Conservation (phyloP, 2,329 filamentous ascomycete genomes). For the Fusarium sambucinum region DNA sequence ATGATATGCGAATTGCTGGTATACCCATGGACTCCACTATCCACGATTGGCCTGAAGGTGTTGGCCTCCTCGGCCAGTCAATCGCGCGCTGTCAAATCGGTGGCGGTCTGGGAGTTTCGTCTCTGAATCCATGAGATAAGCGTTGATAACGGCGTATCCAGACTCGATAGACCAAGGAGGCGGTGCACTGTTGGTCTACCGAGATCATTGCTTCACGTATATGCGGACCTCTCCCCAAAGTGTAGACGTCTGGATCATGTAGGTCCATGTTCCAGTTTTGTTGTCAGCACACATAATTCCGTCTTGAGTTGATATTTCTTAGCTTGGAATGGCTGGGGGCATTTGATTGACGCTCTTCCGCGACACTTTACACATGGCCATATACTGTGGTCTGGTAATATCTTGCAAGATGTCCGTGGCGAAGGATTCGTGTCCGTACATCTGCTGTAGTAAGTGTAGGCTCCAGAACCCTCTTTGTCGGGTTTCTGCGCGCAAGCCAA, state of each 20-base stretch:
- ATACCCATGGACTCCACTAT: constrained; percentile 10
- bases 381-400: background rate
- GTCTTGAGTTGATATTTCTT: background rate
- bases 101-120: constrained; percentile 1
- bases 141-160: constrained; percentile 1
- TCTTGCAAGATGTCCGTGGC: background rate
- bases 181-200: background rate
- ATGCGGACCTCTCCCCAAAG: constrained; percentile 4
- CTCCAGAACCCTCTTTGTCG: constrained; percentile 3
- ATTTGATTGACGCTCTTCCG: background rate
- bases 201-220: constrained; percentile 7
- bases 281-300: background rate
- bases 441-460: background rate
- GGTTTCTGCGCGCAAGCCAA: background rate
- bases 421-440: background rate
- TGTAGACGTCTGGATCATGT: constrained; percentile 1
- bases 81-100: background rate
- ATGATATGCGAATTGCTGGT: constrained; percentile 8
- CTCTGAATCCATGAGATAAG: constrained; percentile 5
- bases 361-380: background rate
- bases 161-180: constrained; percentile 11
- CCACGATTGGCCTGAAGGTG: background rate
- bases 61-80: background rate
- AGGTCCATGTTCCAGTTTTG: constrained; percentile 7
- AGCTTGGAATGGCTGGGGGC: background rate